Evolutionary conservation across 371 early-diverging fungal genomes (phyloP).

Genomic region (Mucor piriformis): DNA sequence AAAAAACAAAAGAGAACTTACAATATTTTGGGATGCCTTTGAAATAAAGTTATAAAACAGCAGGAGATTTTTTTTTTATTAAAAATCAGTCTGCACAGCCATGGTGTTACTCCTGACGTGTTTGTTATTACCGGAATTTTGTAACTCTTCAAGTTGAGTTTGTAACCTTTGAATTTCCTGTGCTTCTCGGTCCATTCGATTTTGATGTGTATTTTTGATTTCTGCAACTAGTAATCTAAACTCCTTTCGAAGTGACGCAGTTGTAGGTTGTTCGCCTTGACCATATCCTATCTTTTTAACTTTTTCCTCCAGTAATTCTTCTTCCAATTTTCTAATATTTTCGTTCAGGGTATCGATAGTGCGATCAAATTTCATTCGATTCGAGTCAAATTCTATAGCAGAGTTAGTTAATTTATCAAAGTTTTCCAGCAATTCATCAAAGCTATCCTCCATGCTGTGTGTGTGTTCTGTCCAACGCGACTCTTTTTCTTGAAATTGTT

Average conservation of each 20-base stretch:
- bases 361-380: constrained; percentile 48
- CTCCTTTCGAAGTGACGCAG: constrained; percentile 60
- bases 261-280: constrained; percentile 32
- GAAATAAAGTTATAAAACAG: constrained; percentile 48
- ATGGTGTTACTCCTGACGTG: constrained; percentile 1
- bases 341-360: constrained; percentile 35
- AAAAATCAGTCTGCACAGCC: constrained; percentile 12
- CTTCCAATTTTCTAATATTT: constrained; percentile 36
- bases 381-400: constrained; percentile 56
- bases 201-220: constrained; percentile 56
- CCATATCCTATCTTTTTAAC: constrained; percentile 35
- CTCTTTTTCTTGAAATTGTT: constrained; percentile 32
- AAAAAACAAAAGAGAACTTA: constrained; percentile 76
- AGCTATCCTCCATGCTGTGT: constrained; percentile 39
- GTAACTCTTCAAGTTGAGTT: constrained; percentile 41
- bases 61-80: constrained; percentile 45
- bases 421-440: constrained; percentile 51
- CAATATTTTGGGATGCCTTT: constrained; percentile 74
- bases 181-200: constrained; percentile 50
- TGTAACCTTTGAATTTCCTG: constrained; percentile 54
- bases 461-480: constrained; percentile 35
- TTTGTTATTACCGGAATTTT: constrained; percentile 2
- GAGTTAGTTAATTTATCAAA: constrained; percentile 54
- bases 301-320: constrained; percentile 43
- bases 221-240: constrained; percentile 61